A percentile compares a stretch with the other conserved stretches of the same genome.
Conservation (phyloP, 2,329 filamentous ascomycete genomes). For the Sporothrix brasiliensis region DNA sequence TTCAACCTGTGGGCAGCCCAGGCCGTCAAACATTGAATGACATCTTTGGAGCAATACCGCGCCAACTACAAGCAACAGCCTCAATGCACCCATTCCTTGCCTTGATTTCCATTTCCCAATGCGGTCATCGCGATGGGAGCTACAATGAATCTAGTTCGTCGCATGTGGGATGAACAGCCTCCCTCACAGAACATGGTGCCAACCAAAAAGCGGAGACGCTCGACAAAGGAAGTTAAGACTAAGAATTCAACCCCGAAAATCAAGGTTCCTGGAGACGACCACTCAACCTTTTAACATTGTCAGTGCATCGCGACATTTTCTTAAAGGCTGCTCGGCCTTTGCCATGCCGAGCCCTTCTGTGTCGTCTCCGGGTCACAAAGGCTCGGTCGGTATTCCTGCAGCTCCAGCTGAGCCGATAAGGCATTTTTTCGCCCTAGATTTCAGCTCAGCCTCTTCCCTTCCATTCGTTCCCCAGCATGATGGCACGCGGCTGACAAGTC, state of each 20-base stretch:
- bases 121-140: neutral
- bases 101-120: neutral
- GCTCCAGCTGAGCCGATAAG: neutral
- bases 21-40: no score
- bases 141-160: neutral
- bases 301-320: no score
- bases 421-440: neutral
- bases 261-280: neutral
- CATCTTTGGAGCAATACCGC: no score
- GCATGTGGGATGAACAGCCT: neutral
- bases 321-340: neutral
- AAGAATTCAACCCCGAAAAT: neutral
- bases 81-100: neutral
- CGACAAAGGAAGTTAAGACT: neutral
- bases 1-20: neutral
- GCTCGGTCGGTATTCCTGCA: neutral
- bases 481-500: constrained; percentile 14
- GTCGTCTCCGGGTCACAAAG: no score
- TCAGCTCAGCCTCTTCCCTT: constrained; percentile 18
- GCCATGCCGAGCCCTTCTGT: no score
- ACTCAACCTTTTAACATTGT: neutral
- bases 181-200: neutral
- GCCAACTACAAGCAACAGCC: neutral
- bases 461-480: neutral
- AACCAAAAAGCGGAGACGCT: constrained; percentile 3